Percentiles rank a stretch among this genome's conserved stretches.
Evolutionary conservation across 177 flowering plant species (phyloP).

Genomic region (Vitis hybrid): DNA sequence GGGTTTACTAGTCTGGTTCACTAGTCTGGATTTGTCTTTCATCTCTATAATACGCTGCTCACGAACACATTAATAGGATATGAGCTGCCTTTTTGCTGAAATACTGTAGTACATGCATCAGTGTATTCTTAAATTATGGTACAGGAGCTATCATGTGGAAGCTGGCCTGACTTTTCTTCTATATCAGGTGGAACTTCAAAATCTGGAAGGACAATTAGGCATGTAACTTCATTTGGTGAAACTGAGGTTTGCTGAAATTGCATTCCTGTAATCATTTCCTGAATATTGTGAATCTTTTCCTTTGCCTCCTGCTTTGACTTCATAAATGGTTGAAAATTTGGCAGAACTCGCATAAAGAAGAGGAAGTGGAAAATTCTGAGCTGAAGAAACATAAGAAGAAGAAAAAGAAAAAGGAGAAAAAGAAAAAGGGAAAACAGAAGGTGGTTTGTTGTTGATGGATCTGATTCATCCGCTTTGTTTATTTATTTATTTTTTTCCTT

Average conservation of each 20-base stretch:
- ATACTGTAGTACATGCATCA: too few species aligned
- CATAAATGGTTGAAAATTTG: background rate
- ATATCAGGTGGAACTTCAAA: slow-evolving; percentile 53
- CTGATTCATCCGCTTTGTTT: too few species aligned
- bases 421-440: slow-evolving; percentile 44
- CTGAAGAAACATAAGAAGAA: slow-evolving; percentile 31
- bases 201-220: slow-evolving; percentile 56
- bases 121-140: too few species aligned
- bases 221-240: slow-evolving; percentile 62
- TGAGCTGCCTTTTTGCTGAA: too few species aligned
- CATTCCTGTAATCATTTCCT: background rate
- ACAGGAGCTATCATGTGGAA: background rate
- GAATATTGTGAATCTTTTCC: background rate
- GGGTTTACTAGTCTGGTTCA: too few species aligned
- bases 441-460: slow-evolving; percentile 16
- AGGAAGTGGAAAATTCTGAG: slow-evolving; percentile 12
- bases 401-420: slow-evolving; percentile 30
- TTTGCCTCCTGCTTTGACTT: background rate
- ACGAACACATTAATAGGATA: too few species aligned
- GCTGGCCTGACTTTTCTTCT: background rate
- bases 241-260: slow-evolving; percentile 39
- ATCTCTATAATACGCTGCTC: background rate
- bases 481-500: too few species aligned
- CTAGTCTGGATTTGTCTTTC: background rate
- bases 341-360: slow-evolving; percentile 41